A percentile compares a stretch with the other conserved stretches of the same genome.
Conservation (phyloP, 1,284 basidiomycete genomes). For the Kwoniella shivajii region DNA sequence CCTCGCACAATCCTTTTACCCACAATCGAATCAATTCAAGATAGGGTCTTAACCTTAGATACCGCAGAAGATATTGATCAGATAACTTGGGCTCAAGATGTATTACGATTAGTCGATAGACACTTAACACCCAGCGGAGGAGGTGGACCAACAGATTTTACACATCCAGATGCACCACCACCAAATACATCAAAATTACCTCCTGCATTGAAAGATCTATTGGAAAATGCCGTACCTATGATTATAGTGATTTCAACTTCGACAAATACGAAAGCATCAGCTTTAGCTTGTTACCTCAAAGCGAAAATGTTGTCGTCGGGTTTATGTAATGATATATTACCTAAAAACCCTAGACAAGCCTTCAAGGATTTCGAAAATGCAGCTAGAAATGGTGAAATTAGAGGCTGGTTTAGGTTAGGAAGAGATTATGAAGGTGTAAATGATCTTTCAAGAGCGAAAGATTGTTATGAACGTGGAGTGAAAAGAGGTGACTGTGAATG, state of each 20-base stretch:
- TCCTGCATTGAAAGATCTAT: constrained; percentile 14
- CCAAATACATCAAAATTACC: constrained; percentile 12
- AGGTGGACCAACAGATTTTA: constrained; percentile 25
- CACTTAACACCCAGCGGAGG: constrained; percentile 21
- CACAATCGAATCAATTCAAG: constrained; percentile 21
- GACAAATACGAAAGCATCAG: constrained; percentile 11
- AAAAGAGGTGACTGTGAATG: constrained; percentile 71
- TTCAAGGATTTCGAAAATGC: constrained; percentile 85
- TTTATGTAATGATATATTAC: constrained; percentile 62
- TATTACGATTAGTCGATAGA: constrained; percentile 37
- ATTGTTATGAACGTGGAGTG: constrained; percentile 80
- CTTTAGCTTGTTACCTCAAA: constrained; percentile 42
- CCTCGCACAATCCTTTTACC: constrained; percentile 30
- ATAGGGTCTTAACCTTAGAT: constrained; percentile 20
- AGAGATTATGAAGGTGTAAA: constrained; percentile 87
- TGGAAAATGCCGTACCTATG: constrained; percentile 36
- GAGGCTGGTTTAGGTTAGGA: constrained; percentile 86
- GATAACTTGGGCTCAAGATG: constrained; percentile 41
- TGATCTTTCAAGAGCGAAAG: constrained; percentile 68
- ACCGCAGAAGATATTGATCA: constrained; percentile 26
- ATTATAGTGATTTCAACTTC: constrained; percentile 34
- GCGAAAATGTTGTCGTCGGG: constrained; percentile 40
- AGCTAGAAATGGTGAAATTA: constrained; percentile 69
- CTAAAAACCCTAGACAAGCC: constrained; percentile 71
- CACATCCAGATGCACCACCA: constrained; percentile 5